These are phyloP conservation scores for Lasiodiplodia theobromae DNA, from an alignment of 2,329 filamentous ascomycete genomes.

Conservation along the genomic window DNA sequence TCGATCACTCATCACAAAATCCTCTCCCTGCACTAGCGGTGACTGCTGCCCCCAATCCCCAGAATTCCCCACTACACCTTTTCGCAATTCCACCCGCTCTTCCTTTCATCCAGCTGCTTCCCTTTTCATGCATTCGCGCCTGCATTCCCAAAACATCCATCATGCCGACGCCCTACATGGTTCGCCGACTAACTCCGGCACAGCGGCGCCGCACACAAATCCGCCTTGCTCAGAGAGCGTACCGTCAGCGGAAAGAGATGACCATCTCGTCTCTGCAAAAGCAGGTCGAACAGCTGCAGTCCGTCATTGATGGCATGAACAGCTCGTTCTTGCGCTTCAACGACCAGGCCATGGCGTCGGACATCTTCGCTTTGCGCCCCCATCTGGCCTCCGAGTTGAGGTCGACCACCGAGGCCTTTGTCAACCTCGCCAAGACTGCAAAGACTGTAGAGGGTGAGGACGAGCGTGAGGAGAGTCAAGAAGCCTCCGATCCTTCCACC, in stretches of 20 bases:
- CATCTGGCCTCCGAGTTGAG: constrained; percentile 66
- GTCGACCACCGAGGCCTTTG: constrained; percentile 64
- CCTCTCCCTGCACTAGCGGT: constrained; percentile 8
- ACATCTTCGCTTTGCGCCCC: constrained; percentile 64
- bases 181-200: constrained; percentile 24
- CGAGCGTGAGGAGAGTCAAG: constrained; percentile 35
- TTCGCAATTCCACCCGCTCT: not conserved
- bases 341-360: constrained; percentile 45
- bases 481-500: constrained; percentile 38
- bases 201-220: constrained; percentile 87
- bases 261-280: constrained; percentile 77
- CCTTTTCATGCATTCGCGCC: not conserved
- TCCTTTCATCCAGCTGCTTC: not conserved
- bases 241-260: constrained; percentile 83
- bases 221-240: constrained; percentile 83
- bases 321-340: constrained; percentile 73
- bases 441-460: constrained; percentile 40
- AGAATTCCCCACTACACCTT: constrained; percentile 7
- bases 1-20: constrained; percentile 28
- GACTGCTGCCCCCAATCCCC: constrained; percentile 1
- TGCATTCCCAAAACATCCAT: not conserved
- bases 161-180: constrained; percentile 21
- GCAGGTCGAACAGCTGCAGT: constrained; percentile 72
- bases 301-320: constrained; percentile 76
- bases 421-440: constrained; percentile 59